A percentile compares a stretch with the other conserved stretches of the same genome.
These are phyloP conservation scores for Glonium stellatum DNA, from an alignment of 495 filamentous ascomycete species.

Conservation along the genomic window DNA sequence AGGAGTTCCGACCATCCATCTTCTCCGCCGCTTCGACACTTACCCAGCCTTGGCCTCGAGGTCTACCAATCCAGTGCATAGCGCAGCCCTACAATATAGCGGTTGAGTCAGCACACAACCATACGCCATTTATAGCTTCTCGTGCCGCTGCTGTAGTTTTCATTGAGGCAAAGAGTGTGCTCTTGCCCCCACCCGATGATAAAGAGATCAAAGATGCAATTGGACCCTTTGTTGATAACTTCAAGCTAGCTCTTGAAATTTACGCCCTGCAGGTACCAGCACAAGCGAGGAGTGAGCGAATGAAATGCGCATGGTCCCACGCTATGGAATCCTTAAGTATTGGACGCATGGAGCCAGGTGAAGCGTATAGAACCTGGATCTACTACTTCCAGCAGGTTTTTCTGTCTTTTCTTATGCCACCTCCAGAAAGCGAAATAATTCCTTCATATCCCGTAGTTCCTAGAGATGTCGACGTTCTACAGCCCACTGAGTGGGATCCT, in stretches of 20 bases:
- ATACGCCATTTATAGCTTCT: conserved; percentile 15
- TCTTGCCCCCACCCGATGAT: conserved; percentile 2
- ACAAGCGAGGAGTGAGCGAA: conserved; percentile 6
- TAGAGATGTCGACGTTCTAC: background rate
- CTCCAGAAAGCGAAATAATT: background rate
- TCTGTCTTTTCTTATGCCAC: background rate
- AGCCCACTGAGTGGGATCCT: conserved; percentile 19
- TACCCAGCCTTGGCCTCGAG: conserved; percentile 13
- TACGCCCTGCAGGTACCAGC: background rate
- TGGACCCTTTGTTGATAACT: conserved; percentile 21
- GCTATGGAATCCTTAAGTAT: conserved; percentile 8
- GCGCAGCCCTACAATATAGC: background rate
- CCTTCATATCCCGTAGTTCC: conserved; percentile 9
- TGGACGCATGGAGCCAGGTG: conserved; percentile 6
- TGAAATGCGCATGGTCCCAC: conserved; percentile 10
- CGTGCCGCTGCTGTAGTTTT: conserved; percentile 10
- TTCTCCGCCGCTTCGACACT: conserved; percentile 8
- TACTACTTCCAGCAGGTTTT: background rate
- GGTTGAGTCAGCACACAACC: background rate
- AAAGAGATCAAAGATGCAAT: conserved; percentile 11
- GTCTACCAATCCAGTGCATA: conserved; percentile 19
- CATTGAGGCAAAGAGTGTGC: background rate
- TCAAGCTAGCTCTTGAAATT: conserved; percentile 9
- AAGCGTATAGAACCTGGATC: background rate
- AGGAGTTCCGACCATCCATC: conserved; percentile 10